These are phyloP conservation scores for Arxiozyma bovina DNA, from an alignment of 1,139 yeast species.

Conservation along the genomic window DNA sequence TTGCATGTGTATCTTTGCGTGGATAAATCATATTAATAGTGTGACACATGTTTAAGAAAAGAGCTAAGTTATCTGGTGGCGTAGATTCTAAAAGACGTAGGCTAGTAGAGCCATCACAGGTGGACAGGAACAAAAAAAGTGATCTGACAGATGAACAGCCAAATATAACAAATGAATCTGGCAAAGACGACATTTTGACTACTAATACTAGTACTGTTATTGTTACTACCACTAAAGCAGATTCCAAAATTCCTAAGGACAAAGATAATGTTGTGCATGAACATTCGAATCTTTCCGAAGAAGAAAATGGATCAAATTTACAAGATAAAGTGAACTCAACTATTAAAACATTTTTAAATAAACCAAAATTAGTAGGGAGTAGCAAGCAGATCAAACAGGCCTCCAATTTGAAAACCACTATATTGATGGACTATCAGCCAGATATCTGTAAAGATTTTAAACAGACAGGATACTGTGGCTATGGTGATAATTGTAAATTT, in stretches of 20 bases:
- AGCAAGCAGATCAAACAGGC: slow-evolving; percentile 30
- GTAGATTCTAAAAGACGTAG: slow-evolving; percentile 12
- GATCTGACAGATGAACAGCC: neutral
- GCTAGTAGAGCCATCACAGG: slow-evolving; percentile 4
- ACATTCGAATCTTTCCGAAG: slow-evolving; percentile 8
- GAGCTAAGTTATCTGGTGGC: slow-evolving; percentile 15
- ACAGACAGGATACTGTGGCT: slow-evolving; percentile 93
- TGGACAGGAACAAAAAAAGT: neutral
- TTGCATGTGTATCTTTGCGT: too few species aligned
- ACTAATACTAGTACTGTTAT: neutral
- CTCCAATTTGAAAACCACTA: slow-evolving; percentile 56
- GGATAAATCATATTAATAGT: neutral
- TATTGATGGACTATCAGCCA: slow-evolving; percentile 82
- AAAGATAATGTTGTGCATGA: too few species aligned
- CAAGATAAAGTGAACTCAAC: neutral
- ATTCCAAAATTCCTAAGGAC: too few species aligned
- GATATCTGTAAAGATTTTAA: slow-evolving; percentile 91
- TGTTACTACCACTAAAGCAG: neutral
- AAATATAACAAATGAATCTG: neutral
- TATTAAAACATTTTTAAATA: slow-evolving; percentile 2
- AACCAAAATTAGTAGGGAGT: neutral
- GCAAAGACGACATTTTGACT: too few species aligned
- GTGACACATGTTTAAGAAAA: slow-evolving; percentile 27
- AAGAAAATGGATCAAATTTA: slow-evolving; percentile 17
- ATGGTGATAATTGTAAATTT: slow-evolving; percentile 97